These are phyloP conservation scores for Pichia terricola DNA, from an alignment of 1,139 yeast genomes.

Conservation along the genomic window DNA sequence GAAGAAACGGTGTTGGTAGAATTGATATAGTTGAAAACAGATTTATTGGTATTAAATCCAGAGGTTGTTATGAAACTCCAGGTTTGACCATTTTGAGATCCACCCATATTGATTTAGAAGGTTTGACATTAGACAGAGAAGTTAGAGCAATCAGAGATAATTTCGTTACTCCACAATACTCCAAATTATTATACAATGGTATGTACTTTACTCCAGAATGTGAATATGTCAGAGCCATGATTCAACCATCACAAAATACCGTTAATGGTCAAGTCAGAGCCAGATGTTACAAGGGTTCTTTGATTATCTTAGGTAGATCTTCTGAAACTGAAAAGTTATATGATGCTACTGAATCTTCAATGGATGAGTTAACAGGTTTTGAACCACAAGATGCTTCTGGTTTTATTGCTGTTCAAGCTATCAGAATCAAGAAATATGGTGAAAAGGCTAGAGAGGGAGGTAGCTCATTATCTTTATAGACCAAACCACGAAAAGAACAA, in stretches of 20 bases:
- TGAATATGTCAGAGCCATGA: conserved; percentile 89
- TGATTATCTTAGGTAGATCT: conserved; percentile 82
- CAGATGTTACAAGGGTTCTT: conserved; percentile 83
- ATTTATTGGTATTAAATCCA: conserved; percentile 95
- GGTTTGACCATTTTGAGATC: conserved; percentile 90
- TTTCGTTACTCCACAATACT: conserved; percentile 87
- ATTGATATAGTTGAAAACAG: conserved; percentile 98
- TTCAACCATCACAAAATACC: conserved; percentile 85
- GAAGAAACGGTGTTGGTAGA: conserved; percentile 99
- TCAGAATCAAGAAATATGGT: conserved; percentile 96
- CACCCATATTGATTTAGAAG: conserved; percentile 94
- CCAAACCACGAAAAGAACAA: not conserved
- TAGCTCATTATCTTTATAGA: conserved; percentile 36
- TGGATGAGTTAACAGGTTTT: conserved; percentile 98
- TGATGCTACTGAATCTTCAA: conserved; percentile 95
- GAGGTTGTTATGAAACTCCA: conserved; percentile 99
- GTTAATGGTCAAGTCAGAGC: conserved; percentile 96
- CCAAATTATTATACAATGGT: conserved; percentile 90
- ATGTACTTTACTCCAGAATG: conserved; percentile 98
- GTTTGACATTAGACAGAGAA: conserved; percentile 93
- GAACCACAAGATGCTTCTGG: conserved; percentile 96
- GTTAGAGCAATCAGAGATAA: conserved; percentile 95
- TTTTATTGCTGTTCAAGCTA: conserved; percentile 94
- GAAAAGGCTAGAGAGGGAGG: conserved; percentile 83
- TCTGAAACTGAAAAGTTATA: conserved; percentile 92